A percentile compares a stretch with the other conserved stretches of the same genome.
Evolutionary conservation across 2,329 filamentous ascomycete genomes (phyloP).

Genomic region (Penicillium capsulatum): DNA sequence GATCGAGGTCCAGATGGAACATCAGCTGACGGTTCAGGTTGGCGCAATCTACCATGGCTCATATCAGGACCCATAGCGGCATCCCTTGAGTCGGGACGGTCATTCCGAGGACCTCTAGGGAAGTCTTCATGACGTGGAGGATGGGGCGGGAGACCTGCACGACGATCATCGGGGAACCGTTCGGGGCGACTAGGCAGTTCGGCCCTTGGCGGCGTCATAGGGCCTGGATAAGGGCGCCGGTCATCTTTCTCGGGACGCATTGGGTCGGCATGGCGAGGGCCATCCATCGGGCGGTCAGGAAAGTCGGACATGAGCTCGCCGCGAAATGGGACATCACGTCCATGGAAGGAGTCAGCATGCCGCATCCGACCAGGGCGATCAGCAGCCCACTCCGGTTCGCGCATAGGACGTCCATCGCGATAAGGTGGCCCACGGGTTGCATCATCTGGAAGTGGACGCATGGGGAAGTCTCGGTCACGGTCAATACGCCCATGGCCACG

Average conservation of each 20-base stretch:
- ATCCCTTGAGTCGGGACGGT: constrained; percentile 42
- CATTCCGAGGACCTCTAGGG: constrained; percentile 52
- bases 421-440: constrained; percentile 35
- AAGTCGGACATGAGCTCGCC: constrained; percentile 34
- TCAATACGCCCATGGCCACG: constrained; percentile 36
- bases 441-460: constrained; percentile 36
- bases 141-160: constrained; percentile 26
- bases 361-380: constrained; percentile 36
- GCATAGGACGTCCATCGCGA: constrained; percentile 32
- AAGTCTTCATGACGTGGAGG: constrained; percentile 42
- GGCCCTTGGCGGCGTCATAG: constrained; percentile 25
- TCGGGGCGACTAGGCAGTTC: constrained; percentile 36
- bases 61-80: constrained; percentile 39
- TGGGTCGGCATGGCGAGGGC: constrained; percentile 29
- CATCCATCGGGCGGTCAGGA: constrained; percentile 27
- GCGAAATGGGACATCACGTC: constrained; percentile 29
- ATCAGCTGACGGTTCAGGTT: constrained; percentile 38
- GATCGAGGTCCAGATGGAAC: constrained; percentile 54
- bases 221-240: constrained; percentile 27
- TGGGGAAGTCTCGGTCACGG: constrained; percentile 35
- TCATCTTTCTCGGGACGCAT: constrained; percentile 32
- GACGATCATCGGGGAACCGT: constrained; percentile 36
- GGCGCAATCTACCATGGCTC: constrained; percentile 46
- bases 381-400: constrained; percentile 36
- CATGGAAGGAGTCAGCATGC: constrained; percentile 28